phyloP scores from a whole-genome alignment of 2,329 filamentous ascomycete genomes.

The Fusarium sp. region DNA sequence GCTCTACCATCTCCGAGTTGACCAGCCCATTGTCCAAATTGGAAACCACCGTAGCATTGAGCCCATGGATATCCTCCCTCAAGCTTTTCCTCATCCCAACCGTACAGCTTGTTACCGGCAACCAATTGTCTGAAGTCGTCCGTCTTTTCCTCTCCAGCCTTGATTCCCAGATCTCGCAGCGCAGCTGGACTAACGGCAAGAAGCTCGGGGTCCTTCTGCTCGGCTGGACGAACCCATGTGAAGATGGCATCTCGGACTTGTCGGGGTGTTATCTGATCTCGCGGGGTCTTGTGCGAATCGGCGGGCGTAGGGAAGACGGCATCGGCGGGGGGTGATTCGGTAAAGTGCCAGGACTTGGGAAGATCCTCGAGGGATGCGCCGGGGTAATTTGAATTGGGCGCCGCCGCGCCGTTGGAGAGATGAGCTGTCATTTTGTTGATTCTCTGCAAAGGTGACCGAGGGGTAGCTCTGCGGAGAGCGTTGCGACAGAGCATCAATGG shows the following conservation, averaged over 20 bases:
- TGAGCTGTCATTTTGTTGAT: constrained; percentile 50
- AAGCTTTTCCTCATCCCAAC: constrained; percentile 75
- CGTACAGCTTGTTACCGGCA: constrained; percentile 84
- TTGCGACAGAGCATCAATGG: constrained; percentile 53
- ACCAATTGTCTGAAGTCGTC: constrained; percentile 83
- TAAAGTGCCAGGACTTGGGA: constrained; percentile 75
- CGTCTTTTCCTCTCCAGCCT: constrained; percentile 73
- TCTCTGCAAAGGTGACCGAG: constrained; percentile 46
- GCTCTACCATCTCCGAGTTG: constrained; percentile 95
- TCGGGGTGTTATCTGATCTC: constrained; percentile 81
- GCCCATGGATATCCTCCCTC: constrained; percentile 94
- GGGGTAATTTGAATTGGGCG: constrained; percentile 27
- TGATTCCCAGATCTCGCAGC: constrained; percentile 83
- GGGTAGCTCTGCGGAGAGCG: constrained; percentile 47
- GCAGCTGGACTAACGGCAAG: constrained; percentile 84
- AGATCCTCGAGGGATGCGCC: constrained; percentile 64
- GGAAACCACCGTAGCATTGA: constrained; percentile 92
- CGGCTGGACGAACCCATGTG: constrained; percentile 89
- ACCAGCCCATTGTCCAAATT: constrained; percentile 90
- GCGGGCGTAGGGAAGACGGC: constrained; percentile 82
- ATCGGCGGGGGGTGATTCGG: constrained; percentile 80
- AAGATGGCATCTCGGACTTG: constrained; percentile 88
- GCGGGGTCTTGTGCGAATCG: constrained; percentile 83
- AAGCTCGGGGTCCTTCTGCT: constrained; percentile 78
- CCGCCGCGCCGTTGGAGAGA: constrained; percentile 46